Conservation (phyloP, 352 stramenopile genomes). For the Salisapilia sapeloensis region DNA sequence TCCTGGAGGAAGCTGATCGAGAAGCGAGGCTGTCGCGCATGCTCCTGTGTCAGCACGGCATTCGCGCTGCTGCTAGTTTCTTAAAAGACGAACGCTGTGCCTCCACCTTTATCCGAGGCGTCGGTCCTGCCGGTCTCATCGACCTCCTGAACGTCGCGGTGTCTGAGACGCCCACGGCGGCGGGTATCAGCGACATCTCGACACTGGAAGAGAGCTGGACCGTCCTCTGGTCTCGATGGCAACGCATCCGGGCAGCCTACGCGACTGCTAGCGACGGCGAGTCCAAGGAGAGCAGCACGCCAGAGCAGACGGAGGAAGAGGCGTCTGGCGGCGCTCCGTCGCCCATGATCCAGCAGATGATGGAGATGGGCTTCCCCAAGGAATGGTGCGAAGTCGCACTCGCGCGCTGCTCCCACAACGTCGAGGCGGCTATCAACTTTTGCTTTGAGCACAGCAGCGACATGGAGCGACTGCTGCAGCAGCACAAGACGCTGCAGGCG, state of each 20-base stretch:
- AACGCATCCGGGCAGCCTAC: slow-evolving; percentile 26
- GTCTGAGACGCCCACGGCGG: slow-evolving; percentile 49
- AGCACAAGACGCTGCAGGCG: slow-evolving; percentile 45
- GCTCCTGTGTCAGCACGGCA: slow-evolving; percentile 59
- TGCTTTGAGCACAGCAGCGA: slow-evolving; percentile 86
- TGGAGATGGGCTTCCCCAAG: slow-evolving; percentile 88
- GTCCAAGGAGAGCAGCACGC: slow-evolving; percentile 9
- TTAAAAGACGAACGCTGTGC: slow-evolving; percentile 49
- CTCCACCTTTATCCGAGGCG: slow-evolving; percentile 41
- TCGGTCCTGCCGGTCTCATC: slow-evolving; percentile 29
- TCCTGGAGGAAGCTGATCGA: slow-evolving; percentile 55
- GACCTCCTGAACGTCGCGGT: slow-evolving; percentile 50
- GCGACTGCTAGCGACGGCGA: slow-evolving; percentile 15
- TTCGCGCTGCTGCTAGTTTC: slow-evolving; percentile 50
- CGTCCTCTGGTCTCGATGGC: slow-evolving; percentile 65
- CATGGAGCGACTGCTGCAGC: slow-evolving; percentile 76
- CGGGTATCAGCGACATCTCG: slow-evolving; percentile 45
- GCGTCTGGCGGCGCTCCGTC: slow-evolving; percentile 16
- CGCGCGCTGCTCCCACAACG: slow-evolving; percentile 70
- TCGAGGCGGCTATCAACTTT: slow-evolving; percentile 85
- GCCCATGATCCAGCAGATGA: slow-evolving; percentile 82
- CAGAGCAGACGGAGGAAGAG: slow-evolving; percentile 10
- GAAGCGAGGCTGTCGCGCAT: slow-evolving; percentile 60
- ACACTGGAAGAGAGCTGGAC: slow-evolving; percentile 70
- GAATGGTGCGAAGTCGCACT: slow-evolving; percentile 85